Conservation (phyloP, 192 early-diverging fungal species). For the Chytriomyces sp. region DNA sequence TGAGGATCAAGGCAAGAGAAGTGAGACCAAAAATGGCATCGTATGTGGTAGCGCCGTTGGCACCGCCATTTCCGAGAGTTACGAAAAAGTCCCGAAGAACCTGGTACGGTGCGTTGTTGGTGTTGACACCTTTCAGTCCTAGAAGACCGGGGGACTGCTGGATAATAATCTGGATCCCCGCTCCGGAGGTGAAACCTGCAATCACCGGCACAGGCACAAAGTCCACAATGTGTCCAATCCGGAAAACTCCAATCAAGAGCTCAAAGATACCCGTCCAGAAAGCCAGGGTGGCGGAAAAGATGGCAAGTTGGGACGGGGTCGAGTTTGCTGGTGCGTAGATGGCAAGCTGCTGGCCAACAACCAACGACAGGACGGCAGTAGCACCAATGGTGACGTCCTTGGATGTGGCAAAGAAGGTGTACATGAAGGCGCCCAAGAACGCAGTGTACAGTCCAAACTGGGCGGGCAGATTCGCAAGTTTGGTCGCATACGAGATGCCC, state of each 20-base stretch:
- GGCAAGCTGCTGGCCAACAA: slow-evolving; percentile 69
- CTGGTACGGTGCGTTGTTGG: slow-evolving; percentile 68
- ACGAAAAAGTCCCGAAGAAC: slow-evolving; percentile 72
- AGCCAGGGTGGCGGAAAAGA: slow-evolving; percentile 63
- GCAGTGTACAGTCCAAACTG: slow-evolving; percentile 78
- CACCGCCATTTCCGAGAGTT: slow-evolving; percentile 13
- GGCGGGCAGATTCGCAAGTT: slow-evolving; percentile 71
- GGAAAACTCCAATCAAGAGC: slow-evolving; percentile 72
- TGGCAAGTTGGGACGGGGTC: slow-evolving; percentile 33
- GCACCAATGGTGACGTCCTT: slow-evolving; percentile 75
- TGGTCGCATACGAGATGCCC: slow-evolving; percentile 67
- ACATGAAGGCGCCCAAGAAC: slow-evolving; percentile 70
- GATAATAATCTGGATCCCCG: slow-evolving; percentile 77
- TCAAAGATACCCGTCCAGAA: slow-evolving; percentile 75
- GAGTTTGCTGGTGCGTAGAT: slow-evolving; percentile 36
- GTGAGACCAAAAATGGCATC: slow-evolving; percentile 65
- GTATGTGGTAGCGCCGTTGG: slow-evolving; percentile 34
- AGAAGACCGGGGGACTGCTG: slow-evolving; percentile 78
- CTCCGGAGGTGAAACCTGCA: slow-evolving; percentile 86
- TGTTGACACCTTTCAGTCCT: slow-evolving; percentile 77
- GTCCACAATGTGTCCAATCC: slow-evolving; percentile 84
- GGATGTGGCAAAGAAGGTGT: slow-evolving; percentile 72
- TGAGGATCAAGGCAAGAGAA: slow-evolving; percentile 43
- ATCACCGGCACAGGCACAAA: slow-evolving; percentile 78
- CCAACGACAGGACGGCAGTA: slow-evolving; percentile 76